Base-by-base conservation (phyloP, 768 basidiomycete species). In the Amanita rubescens region DNA sequence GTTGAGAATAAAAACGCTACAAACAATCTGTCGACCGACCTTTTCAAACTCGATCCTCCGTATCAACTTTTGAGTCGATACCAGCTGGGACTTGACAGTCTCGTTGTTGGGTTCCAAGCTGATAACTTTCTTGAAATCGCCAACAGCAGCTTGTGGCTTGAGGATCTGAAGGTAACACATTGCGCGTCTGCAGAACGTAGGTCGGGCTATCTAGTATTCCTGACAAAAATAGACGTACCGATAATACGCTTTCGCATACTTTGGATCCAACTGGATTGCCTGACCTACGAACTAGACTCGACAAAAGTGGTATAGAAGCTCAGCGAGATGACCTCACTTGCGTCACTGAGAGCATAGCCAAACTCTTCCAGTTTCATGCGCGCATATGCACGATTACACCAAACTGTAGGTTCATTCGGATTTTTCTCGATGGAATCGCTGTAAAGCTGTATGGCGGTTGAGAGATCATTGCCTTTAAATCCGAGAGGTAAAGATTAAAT, bases 371-470 rank as follows among this genome's bases (percentile, higher is more conserved):
- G 69, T 71, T 90, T 96, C 69, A 94, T 91, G 48, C 95, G 81
- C 12, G 90, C 80, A 69, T 92, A 90, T 2, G 96, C 93, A 34
- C 95, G 80, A 69, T 98, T 98, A 65, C 88, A 94, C 88, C 90
- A 98, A 49, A 95, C 68, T 12, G 92, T 94, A 49, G 93, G 72
- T 61, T 97, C 95, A 52, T 75, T 73, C 0, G 93, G 94, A 65
- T 99, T 94, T 64, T 85, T 79, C 58, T 87, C 83, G 59, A 98
- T 88, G 2, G 95, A 91, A 34, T 83, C 70, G 2, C 86, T 79
- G 67, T 98, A 99, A 34, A 96, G 69, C 37, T 78, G 75, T 9
- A 87, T 84, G 10, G 94, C 92, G 14, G 70, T 66, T 19, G 77
- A 75, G 65, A 94, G 98, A 60, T 89, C 82, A 65, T 91, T 87